These are phyloP conservation scores for Tylopilus felleus DNA, from an alignment of 768 basidiomycete genomes.

Conservation along the genomic window DNA sequence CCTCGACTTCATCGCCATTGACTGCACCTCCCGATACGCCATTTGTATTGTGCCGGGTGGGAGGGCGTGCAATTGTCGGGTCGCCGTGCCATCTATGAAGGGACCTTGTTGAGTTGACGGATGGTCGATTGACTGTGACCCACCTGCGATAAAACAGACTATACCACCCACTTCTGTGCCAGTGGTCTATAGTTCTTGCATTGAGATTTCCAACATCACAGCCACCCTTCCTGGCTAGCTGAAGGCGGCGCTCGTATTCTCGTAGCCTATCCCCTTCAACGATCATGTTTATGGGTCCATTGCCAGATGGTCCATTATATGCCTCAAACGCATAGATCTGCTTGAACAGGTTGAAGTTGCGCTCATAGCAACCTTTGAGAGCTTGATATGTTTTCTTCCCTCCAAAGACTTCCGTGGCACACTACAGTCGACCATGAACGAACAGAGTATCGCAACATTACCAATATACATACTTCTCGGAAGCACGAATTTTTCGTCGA, in stretches of 20 bases:
- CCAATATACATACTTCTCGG: constrained; percentile 53
- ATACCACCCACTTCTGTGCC: constrained; percentile 79
- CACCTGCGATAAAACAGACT: constrained; percentile 67
- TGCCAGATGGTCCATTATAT: constrained; percentile 36
- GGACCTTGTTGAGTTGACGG: constrained; percentile 3
- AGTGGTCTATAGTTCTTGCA: constrained; percentile 72
- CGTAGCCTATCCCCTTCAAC: constrained; percentile 63
- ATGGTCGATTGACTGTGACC: constrained; percentile 4
- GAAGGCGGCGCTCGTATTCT: constrained; percentile 71
- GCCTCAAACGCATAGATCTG: constrained; percentile 74
- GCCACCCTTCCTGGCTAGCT: constrained; percentile 58
- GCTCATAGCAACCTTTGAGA: constrained; percentile 81
- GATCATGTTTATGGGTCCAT: constrained; percentile 38
- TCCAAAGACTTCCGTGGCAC: constrained; percentile 65
- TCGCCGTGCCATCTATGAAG: constrained; percentile 60
- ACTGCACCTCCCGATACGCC: constrained; percentile 30
- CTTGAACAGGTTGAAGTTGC: constrained; percentile 82
- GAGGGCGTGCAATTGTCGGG: constrained; percentile 53
- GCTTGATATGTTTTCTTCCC: constrained; percentile 81
- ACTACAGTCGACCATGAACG: constrained; percentile 39
- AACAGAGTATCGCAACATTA: neutral
- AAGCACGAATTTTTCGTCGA: constrained; percentile 82
- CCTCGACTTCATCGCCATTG: constrained; percentile 46
- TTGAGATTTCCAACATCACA: constrained; percentile 73
- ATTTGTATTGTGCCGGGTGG: constrained; percentile 36